A percentile compares a stretch with the other conserved stretches of the same genome.
Conservation (phyloP, 805 yeast species). For the Candida dajiaensis region DNA sequence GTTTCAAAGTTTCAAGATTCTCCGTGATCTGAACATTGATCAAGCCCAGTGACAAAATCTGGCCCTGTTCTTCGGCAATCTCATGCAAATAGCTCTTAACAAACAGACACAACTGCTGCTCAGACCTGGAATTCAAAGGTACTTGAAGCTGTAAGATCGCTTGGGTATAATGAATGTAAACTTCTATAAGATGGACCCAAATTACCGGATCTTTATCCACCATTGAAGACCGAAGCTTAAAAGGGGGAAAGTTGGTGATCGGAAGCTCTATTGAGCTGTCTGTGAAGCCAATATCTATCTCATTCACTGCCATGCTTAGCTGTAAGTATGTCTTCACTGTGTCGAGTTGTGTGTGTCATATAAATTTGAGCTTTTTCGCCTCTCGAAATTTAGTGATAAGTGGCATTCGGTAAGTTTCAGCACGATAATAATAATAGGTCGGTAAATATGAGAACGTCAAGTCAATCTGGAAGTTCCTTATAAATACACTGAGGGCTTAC, state of each 20-base stretch:
- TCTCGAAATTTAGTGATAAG: background rate
- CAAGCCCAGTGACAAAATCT: slow-evolving; percentile 63
- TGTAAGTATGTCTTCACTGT: background rate
- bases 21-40: slow-evolving; percentile 61
- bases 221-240: slow-evolving; percentile 65
- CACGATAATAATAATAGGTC: background rate
- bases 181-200: slow-evolving; percentile 68
- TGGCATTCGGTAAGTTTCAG: background rate
- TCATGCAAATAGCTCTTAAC: slow-evolving; percentile 54
- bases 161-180: slow-evolving; percentile 50
- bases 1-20: slow-evolving; percentile 43
- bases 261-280: slow-evolving; percentile 37
- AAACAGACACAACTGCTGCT: slow-evolving; percentile 53
- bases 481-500: too few relatives aligned
- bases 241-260: slow-evolving; percentile 69
- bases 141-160: slow-evolving; percentile 28
- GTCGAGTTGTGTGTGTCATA: background rate
- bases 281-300: slow-evolving; percentile 4
- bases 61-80: slow-evolving; percentile 53
- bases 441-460: background rate
- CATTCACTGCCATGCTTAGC: background rate
- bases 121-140: slow-evolving; percentile 44
- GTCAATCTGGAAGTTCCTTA: too few relatives aligned
- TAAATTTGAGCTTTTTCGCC: background rate
- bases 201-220: slow-evolving; percentile 81